phyloP scores from a whole-genome alignment of 2,329 filamentous ascomycete species.

The Cyphellophora attinorum region DNA sequence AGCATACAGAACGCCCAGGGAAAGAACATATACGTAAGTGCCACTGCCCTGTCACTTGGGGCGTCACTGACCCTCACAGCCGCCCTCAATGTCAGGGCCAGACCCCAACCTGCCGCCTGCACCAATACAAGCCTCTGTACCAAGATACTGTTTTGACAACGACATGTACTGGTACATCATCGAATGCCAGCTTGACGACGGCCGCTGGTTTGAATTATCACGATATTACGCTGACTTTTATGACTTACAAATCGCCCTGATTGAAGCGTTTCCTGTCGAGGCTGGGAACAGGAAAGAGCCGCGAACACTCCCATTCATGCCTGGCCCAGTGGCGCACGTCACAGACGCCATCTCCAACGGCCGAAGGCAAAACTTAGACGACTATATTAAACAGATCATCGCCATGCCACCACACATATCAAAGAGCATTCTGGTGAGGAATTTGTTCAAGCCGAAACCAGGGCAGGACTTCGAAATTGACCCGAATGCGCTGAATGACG shows the following conservation, averaged over 20 bases:
- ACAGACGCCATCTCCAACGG: conserved; percentile 97
- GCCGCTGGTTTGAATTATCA: conserved; percentile 82
- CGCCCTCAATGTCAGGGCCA: conserved; percentile 30
- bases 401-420: conserved; percentile 76
- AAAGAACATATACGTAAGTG: conserved; percentile 8
- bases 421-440: conserved; percentile 71
- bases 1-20: conserved; percentile 49
- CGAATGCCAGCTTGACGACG: conserved; percentile 81
- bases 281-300: conserved; percentile 70
- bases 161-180: conserved; percentile 99
- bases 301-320: conserved; percentile 90
- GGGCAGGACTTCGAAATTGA: conserved; percentile 86
- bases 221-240: conserved; percentile 98
- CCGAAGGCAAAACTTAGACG: conserved; percentile 81
- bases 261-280: conserved; percentile 84
- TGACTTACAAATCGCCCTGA: conserved; percentile 91
- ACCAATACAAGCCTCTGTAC: conserved; percentile 74
- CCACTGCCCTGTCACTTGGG: conserved; percentile 4
- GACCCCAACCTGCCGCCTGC: conserved; percentile 47
- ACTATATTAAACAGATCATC: conserved; percentile 88
- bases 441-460: conserved; percentile 81
- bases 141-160: conserved; percentile 88
- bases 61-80: conserved; percentile 22
- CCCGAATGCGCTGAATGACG: conserved; percentile 52
- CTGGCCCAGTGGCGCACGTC: conserved; percentile 91